Evolutionary conservation across 441 rosid species (phyloP).

Genomic region (Aleurites moluccanus): DNA sequence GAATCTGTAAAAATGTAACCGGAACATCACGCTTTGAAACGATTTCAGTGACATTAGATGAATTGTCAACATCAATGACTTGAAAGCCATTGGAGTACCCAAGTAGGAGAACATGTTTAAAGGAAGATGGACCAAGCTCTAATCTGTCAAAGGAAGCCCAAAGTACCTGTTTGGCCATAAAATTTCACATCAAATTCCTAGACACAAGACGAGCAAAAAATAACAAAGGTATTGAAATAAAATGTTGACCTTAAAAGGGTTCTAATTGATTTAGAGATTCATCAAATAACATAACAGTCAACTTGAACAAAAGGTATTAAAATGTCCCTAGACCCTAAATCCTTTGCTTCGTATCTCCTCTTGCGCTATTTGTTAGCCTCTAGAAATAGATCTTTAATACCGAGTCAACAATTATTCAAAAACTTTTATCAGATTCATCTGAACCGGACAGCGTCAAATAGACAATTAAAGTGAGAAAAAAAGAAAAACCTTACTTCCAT

Average conservation of each 20-base stretch:
- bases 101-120: conserved; percentile 71
- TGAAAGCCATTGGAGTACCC: conserved; percentile 96
- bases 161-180: conserved; percentile 60
- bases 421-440: neutral
- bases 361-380: conserved; percentile 1
- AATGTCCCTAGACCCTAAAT: neutral
- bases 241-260: neutral
- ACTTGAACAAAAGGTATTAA: neutral
- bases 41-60: conserved; percentile 67
- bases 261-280: neutral
- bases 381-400: neutral
- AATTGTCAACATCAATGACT: conserved; percentile 85
- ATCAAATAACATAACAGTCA: neutral
- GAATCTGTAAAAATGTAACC: conserved; percentile 88
- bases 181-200: conserved; percentile 13
- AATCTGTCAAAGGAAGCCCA: conserved; percentile 93
- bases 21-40: conserved; percentile 86
- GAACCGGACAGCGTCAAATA: neutral
- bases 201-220: conserved; percentile 1
- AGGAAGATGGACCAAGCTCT: conserved; percentile 56
- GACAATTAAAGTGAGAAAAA: neutral
- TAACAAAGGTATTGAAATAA: neutral
- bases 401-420: neutral
- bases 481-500: neutral
- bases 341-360: neutral